Evolutionary conservation across 495 filamentous ascomycete genomes (phyloP), one percentile per base, ranked within the genome.

Genomic region (Niebla homalea): DNA sequence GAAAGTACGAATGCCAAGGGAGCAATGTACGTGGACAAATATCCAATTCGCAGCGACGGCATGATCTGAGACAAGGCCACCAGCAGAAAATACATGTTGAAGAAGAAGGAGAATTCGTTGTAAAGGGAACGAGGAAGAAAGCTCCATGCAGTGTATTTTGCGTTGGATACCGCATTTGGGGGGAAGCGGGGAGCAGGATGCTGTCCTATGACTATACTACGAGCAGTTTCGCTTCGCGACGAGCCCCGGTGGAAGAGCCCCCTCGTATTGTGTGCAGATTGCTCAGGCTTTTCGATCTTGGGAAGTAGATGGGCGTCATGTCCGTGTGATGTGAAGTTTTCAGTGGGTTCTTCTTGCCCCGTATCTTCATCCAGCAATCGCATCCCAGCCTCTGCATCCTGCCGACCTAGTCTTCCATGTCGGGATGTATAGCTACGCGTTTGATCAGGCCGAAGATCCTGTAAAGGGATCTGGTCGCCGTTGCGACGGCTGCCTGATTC

Each of bases 81-180:
- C 5, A 97, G 74, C 7, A 99, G 74, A 64, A 97, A 99, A 60
- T 99, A 99, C 60, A 96, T 81, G 72, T 99, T 99, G 75, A 97
- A 95, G 67, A 99, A 99, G 69, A 97, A 97, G 41, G 88, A 94
- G 61, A 99, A 99, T 58, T 99, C 93, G 69, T 97, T 95, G 63
- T 94, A 99, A 12, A 97, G 71, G 0, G 93, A 97, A 21, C 87
- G 73, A 4, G 93, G 93, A 3, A 99, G 75, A 66, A 99, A 99
- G 52, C 82, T 92, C 73, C 87, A 86, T 0, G 87, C 78, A n/a
- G 90, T 95, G 61, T 96, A 99, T 76, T 96, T 96, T 38, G 93
- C 89, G 67, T 99, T 96, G 18, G 89, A 95, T 38, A 99, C 76
- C 25, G 84, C 75, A 62, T 99, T 99, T 15, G 80, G 75, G n/a